Evolutionary conservation across 2,329 filamentous ascomycete genomes (phyloP), one percentile per base, ranked within the genome.

Genomic region (Pseudogymnoascus sp.): DNA sequence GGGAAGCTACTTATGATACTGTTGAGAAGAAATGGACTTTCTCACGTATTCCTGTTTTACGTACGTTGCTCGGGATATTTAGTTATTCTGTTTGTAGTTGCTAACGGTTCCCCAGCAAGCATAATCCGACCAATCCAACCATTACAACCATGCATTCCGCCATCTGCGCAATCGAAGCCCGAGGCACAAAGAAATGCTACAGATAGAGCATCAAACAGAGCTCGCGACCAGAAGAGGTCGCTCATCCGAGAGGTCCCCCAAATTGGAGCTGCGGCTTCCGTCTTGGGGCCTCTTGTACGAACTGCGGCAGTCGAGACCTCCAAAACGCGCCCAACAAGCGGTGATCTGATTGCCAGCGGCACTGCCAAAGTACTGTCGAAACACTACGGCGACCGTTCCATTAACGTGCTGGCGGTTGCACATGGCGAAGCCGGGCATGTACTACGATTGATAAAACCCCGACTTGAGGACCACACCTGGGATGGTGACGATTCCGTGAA

Each of bases 1-100:
- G 83, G 64, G 74, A 77, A 63, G 71, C 80, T 43, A 73, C 74
- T 5, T 86, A 85, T 67, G 68, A 74, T 63, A 65, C 69, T 61
- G 67, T 70, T 11, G 69, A 72, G 61, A 66, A 66, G 12, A 53
- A 66, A 65, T 75, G 73, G 73, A 64, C 12, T 3, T 75, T 74
- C 61, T 70, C 72, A n/a, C 60, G 65, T 25, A 61, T 66, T 46
- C 18, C 62, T 14, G 62, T 60, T 16, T 61, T 66, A 60, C 61
- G 70, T 72, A 67, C 18, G 63, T 46, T 37, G 14, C 2, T 7
- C 21, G 61, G n/a, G 7, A 16, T 18, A 25, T 37, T 37, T 59
- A 3, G n/a, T 3, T 5, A 28, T 14, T 11, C 23, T 49, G 8
- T 16, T 6, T 16, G 7, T 3, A n/a, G 21, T 62, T 18, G n/a